These are phyloP conservation scores for Phlyctochytrium bullatum DNA, from an alignment of 192 early-diverging fungal genomes.

Conservation along the genomic window DNA sequence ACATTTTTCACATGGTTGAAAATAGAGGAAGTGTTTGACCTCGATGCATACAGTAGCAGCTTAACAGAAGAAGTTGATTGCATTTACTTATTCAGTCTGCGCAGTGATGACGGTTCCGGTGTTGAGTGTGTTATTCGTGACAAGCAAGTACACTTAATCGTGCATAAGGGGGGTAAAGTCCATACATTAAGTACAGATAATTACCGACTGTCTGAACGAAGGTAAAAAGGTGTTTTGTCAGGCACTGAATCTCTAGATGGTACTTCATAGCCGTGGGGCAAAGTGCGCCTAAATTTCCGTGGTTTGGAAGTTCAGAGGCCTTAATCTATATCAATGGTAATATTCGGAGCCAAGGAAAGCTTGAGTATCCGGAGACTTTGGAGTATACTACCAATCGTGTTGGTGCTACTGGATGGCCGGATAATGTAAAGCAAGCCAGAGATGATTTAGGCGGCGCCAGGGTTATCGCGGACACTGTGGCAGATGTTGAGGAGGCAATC, in stretches of 20 bases:
- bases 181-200: constrained; percentile 4
- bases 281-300: constrained; percentile 32
- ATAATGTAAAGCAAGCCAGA: no score
- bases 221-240: constrained; percentile 7
- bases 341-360: constrained; percentile 23
- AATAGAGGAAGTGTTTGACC: constrained; percentile 18
- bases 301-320: constrained; percentile 23
- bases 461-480: constrained; percentile 5
- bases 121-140: constrained; percentile 25
- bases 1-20: constrained; percentile 38
- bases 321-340: constrained; percentile 32
- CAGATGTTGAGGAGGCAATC: constrained; percentile 14
- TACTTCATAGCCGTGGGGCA: constrained; percentile 38
- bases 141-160: constrained; percentile 6
- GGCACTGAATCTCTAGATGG: constrained; percentile 24
- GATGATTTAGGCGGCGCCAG: no score
- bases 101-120: constrained; percentile 18
- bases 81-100: constrained; percentile 13
- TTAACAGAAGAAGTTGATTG: background rate
- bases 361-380: constrained; percentile 33
- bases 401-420: constrained; percentile 24
- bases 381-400: constrained; percentile 22
- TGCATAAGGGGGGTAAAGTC: constrained; percentile 13
- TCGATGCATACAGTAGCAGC: background rate
- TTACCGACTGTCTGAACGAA: constrained; percentile 10